phyloP scores from a whole-genome alignment of 2,329 filamentous ascomycete genomes.

The Gyromitra esculenta region DNA sequence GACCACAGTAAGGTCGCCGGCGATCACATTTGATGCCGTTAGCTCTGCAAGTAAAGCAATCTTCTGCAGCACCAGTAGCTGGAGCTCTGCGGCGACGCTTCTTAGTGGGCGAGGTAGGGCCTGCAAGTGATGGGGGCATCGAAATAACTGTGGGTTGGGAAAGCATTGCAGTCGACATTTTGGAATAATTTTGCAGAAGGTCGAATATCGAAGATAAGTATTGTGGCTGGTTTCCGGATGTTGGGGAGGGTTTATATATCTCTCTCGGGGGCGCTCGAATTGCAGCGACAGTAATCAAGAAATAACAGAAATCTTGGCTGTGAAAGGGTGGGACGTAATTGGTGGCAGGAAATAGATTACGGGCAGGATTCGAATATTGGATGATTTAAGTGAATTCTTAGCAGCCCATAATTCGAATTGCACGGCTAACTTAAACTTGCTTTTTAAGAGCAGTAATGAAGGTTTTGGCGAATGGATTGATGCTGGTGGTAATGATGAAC shows the following conservation, averaged over 20 bases:
- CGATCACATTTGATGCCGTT: constrained; percentile 87
- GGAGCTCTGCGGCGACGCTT: constrained; percentile 87
- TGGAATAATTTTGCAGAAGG: constrained; percentile 25
- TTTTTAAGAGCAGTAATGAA: constrained; percentile 13
- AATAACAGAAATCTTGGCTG: constrained; percentile 46
- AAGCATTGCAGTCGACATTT: constrained; percentile 57
- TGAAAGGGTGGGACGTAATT: constrained; percentile 43
- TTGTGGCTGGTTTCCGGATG: constrained; percentile 44
- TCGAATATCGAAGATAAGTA: constrained; percentile 33
- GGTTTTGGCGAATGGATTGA: constrained; percentile 26
- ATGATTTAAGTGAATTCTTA: constrained; percentile 44
- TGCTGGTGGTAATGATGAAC: constrained; percentile 35
- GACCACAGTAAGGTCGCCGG: constrained; percentile 90
- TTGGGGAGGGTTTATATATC: constrained; percentile 49
- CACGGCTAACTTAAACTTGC: constrained; percentile 33
- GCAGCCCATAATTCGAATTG: constrained; percentile 50
- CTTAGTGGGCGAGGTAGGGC: constrained; percentile 56
- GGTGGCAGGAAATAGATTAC: constrained; percentile 34
- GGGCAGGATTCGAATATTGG: constrained; percentile 45
- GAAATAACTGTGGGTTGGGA: constrained; percentile 55
- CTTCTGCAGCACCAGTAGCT: constrained; percentile 86
- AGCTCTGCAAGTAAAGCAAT: constrained; percentile 93
- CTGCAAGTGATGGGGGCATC: constrained; percentile 48
- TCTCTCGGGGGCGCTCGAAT: constrained; percentile 36
- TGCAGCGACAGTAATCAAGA: constrained; percentile 47